phyloP scores from a whole-genome alignment of 2,329 filamentous ascomycete genomes.

The Grosmannia serpens region DNA sequence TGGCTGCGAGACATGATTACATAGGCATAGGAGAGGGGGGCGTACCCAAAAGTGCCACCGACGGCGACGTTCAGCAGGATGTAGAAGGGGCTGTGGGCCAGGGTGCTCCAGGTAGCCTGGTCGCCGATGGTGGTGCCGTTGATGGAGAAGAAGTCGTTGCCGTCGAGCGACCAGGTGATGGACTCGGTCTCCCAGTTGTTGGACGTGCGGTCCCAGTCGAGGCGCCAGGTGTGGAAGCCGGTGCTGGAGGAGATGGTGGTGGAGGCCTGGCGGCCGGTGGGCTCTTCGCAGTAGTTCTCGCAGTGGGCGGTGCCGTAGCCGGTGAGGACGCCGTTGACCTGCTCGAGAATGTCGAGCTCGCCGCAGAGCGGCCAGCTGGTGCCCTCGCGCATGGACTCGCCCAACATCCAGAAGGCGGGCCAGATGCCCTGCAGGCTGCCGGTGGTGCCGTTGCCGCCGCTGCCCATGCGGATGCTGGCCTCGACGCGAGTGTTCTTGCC shows the following conservation, averaged over 20 bases:
- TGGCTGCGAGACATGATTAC: background rate
- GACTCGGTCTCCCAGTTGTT: conserved; percentile 32
- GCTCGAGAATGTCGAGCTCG: conserved; percentile 48
- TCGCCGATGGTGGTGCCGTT: conserved; percentile 31
- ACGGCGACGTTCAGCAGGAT: conserved; percentile 42
- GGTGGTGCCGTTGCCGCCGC: conserved; percentile 11
- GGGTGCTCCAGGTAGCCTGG: conserved; percentile 29
- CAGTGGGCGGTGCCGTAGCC: conserved; percentile 43
- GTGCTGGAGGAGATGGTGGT: conserved; percentile 24
- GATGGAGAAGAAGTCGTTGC: conserved; percentile 28
- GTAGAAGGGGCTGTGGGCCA: conserved; percentile 36
- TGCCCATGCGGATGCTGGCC: conserved; percentile 34
- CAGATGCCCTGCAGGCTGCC: conserved; percentile 40
- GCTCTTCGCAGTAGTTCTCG: conserved; percentile 41
- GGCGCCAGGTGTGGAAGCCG: conserved; percentile 35
- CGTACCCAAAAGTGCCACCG: conserved; percentile 35
- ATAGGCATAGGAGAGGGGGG: conserved; percentile 7
- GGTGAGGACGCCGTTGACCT: conserved; percentile 34
- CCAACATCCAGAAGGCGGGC: conserved; percentile 49
- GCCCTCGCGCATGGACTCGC: conserved; percentile 35
- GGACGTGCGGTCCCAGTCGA: conserved; percentile 34
- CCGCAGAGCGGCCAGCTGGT: conserved; percentile 40
- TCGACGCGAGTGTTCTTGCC: conserved; percentile 36
- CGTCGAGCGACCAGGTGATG: conserved; percentile 35
- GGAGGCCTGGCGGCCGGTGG: conserved; percentile 26